Evolutionary conservation across 2,329 filamentous ascomycete species (phyloP).

Genomic region (Beauveria sp.): DNA sequence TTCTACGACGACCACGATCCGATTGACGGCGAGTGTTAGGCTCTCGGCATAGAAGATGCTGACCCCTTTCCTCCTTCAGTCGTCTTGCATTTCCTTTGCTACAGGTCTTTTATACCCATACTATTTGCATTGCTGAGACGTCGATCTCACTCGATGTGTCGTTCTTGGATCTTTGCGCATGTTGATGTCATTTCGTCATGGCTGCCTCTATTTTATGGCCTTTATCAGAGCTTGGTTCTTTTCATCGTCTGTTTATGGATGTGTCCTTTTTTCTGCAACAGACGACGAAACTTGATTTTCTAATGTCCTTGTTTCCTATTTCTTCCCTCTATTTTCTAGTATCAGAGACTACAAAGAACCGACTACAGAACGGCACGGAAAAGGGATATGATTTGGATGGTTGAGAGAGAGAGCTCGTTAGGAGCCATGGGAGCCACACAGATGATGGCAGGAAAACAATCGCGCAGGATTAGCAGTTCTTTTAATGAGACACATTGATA

Average conservation of each 20-base stretch:
- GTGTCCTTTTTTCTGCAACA: not conserved
- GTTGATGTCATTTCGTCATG: not conserved
- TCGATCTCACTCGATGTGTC: not conserved
- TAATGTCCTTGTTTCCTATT: not conserved
- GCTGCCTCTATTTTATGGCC: not conserved
- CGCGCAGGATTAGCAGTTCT: not conserved
- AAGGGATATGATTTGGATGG: not conserved
- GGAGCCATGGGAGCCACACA: not conserved
- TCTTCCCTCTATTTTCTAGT: no score
- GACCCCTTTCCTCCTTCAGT: not conserved
- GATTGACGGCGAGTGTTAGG: constrained; percentile 31
- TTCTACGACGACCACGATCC: constrained; percentile 17
- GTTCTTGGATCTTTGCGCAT: not conserved
- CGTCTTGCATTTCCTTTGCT: not conserved
- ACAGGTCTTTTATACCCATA: not conserved
- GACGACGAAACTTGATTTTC: not conserved
- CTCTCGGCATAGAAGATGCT: not conserved
- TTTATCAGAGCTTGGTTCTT: no score
- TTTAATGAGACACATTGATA: not conserved
- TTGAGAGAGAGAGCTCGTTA: not conserved
- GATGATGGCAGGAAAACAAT: not conserved
- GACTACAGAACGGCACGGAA: not conserved
- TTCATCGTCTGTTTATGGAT: no score
- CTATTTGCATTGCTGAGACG: not conserved
- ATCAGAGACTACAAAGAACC: no score